Percentiles rank a stretch among this genome's conserved stretches.
Evolutionary conservation across 140 eudicot species (phyloP).

Genomic region (Stevia rebaudiana): DNA sequence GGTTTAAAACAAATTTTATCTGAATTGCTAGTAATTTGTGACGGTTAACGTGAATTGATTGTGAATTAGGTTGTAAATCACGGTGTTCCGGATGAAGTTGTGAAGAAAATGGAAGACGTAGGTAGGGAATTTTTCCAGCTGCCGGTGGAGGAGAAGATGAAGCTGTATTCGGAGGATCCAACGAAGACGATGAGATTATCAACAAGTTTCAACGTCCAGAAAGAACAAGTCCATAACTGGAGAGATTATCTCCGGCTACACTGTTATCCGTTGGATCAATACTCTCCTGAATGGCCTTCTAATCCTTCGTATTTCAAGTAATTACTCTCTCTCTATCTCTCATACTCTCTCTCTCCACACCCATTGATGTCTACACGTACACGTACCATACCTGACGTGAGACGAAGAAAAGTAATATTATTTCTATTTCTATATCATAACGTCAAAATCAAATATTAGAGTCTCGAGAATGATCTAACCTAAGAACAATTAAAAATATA

Average conservation of each 20-base stretch:
- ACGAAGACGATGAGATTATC: slow-evolving; percentile 73
- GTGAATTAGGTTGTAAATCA: slow-evolving; percentile 61
- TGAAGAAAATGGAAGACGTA: slow-evolving; percentile 53
- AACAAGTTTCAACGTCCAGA: slow-evolving; percentile 70
- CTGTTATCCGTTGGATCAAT: slow-evolving; percentile 70
- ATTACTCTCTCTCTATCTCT: background rate
- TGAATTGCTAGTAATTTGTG: background rate
- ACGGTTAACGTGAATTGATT: background rate
- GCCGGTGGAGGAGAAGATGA: slow-evolving; percentile 85
- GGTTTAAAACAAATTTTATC: slow-evolving; percentile 28
- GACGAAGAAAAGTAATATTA: background rate
- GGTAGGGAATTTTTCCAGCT: slow-evolving; percentile 57
- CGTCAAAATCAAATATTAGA: no score
- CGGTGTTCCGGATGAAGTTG: slow-evolving; percentile 45
- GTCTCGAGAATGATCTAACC: no score
- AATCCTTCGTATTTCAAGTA: slow-evolving; percentile 77
- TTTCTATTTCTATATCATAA: no score
- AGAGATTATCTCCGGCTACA: slow-evolving; percentile 89
- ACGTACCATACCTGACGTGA: background rate
- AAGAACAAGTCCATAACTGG: slow-evolving; percentile 82
- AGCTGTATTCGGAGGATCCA: slow-evolving; percentile 72
- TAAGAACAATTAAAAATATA: no score
- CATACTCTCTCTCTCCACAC: background rate
- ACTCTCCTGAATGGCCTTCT: slow-evolving; percentile 65
- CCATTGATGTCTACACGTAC: background rate